Percentiles rank a stretch among this genome's conserved stretches.
Conservation (phyloP, 768 basidiomycete species). For the Coprinopsis strossmayeri region DNA sequence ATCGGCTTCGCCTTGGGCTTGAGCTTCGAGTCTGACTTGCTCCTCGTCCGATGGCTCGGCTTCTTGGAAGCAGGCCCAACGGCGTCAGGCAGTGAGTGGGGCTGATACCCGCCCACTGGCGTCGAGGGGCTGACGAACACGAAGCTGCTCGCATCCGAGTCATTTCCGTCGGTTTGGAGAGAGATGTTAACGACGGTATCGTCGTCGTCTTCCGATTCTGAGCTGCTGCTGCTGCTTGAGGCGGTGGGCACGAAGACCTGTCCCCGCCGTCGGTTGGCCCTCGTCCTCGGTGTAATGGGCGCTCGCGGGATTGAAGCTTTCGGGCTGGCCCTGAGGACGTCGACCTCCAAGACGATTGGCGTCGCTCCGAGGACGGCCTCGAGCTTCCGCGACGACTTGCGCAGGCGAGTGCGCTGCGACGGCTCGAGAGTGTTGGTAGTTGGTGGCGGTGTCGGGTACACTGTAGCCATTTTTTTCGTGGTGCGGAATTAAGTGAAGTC, state of each 20-base stretch:
- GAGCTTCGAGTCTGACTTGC: constrained; percentile 4
- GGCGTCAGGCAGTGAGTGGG: constrained; percentile 13
- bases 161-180: constrained; percentile 12
- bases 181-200: constrained; percentile 6
- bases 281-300: constrained; percentile 10
- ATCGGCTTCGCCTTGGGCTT: constrained; percentile 6
- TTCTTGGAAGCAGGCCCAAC: constrained; percentile 1
- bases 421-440: background rate
- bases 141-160: constrained; percentile 14
- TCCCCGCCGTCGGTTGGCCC: constrained; percentile 10
- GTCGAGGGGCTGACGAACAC: constrained; percentile 14
- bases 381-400: background rate
- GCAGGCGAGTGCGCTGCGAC: background rate
- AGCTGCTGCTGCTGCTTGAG: background rate
- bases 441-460: too few species aligned
- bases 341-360: background rate
- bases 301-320: background rate
- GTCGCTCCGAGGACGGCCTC: background rate
- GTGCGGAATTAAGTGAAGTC: too few species aligned
- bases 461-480: too few species aligned
- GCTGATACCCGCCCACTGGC: constrained; percentile 2
- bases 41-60: constrained; percentile 1
- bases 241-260: constrained; percentile 10
- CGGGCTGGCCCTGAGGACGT: background rate
- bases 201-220: constrained; percentile 4